Evolutionary conservation across 352 stramenopile species (phyloP), one percentile per base, ranked within the genome.

Genomic region (Phytophthora cryptogea): DNA sequence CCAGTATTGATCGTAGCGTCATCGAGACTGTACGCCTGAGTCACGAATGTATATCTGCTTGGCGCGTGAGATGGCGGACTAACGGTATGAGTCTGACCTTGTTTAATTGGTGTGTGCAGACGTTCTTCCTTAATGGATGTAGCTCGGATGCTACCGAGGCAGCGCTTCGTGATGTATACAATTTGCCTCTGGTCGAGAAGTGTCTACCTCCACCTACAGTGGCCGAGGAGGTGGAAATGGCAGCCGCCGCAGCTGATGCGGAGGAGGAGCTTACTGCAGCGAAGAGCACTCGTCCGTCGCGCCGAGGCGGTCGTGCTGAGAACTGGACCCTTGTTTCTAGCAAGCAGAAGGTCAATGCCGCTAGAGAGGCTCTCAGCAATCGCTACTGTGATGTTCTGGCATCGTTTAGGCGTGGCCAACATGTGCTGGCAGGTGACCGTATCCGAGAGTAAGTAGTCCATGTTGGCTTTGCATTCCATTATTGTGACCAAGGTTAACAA

Each of bases 71-170:
- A 17, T 59, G 9, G 16, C 13, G 14, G 28, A 40, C 27, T 72
- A 45, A 68, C 37, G 5, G 9, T 33, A 11, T 27, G 20, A 37
- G 40, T 60, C 32, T 72, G 16, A 48, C 27, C 10, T 35, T 14
- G 45, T 35, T 48, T 63, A 16, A 41, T 30, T 47, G 10, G 28
- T 63, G 27, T 69, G 32, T 43, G 40, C 60, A 91, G 82, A 88
- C 79, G 16, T 88, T 89, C 33, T 80, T 79, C 52, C 43, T 91
- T 8, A 91, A 91, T 55, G 70, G 71, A 14, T 75, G 70, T 43
- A 91, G 72, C 48, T 89, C 76, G 10, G 77, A 84, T 47, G 78
- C 76, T 14, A 89, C 82, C 0, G 82, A 91, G 49, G 82, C 78
- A 5, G 70, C 76, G 8, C 59, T 91, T 6, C 79, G 79, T 5